These are phyloP conservation scores for Fusarium aywerte DNA, from an alignment of 2,329 filamentous ascomycete genomes.

Conservation along the genomic window DNA sequence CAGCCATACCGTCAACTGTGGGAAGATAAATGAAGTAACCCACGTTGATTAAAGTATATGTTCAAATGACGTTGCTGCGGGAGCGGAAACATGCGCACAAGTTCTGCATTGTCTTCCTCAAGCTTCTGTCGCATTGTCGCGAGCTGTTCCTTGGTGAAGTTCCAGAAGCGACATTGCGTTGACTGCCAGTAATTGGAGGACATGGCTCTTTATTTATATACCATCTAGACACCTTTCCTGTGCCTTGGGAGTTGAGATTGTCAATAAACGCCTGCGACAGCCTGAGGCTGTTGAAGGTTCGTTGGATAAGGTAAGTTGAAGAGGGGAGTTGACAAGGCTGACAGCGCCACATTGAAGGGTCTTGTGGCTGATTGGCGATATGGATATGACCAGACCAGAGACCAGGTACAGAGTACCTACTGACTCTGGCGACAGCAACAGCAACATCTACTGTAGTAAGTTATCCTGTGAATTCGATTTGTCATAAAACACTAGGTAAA, in stretches of 20 bases:
- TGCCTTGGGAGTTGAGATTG: not conserved
- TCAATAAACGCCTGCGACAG: not conserved
- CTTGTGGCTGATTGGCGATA: constrained; percentile 31
- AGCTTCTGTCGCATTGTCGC: constrained; percentile 79
- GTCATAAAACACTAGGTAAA: not conserved
- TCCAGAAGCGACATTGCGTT: constrained; percentile 90
- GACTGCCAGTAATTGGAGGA: constrained; percentile 98
- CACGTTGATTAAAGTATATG: constrained; percentile 93
- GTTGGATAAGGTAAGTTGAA: constrained; percentile 4
- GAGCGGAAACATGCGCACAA: constrained; percentile 82
- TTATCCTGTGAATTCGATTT: not conserved
- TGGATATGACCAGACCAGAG: constrained; percentile 2
- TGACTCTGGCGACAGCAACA: not conserved
- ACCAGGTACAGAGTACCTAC: not conserved
- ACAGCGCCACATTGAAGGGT: constrained; percentile 20
- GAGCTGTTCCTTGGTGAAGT: constrained; percentile 85
- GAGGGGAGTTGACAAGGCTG: constrained; percentile 32
- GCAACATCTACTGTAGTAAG: not conserved
- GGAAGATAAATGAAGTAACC: constrained; percentile 45
- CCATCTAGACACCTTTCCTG: constrained; percentile 15
- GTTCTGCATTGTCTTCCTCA: constrained; percentile 77
- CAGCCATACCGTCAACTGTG: not conserved
- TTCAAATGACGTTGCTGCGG: constrained; percentile 84
- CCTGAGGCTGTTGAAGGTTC: constrained; percentile 14
- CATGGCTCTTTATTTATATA: constrained; percentile 63